Conservation (phyloP, 768 basidiomycete genomes). For the Tylopilus plumbeoviolaceoides region DNA sequence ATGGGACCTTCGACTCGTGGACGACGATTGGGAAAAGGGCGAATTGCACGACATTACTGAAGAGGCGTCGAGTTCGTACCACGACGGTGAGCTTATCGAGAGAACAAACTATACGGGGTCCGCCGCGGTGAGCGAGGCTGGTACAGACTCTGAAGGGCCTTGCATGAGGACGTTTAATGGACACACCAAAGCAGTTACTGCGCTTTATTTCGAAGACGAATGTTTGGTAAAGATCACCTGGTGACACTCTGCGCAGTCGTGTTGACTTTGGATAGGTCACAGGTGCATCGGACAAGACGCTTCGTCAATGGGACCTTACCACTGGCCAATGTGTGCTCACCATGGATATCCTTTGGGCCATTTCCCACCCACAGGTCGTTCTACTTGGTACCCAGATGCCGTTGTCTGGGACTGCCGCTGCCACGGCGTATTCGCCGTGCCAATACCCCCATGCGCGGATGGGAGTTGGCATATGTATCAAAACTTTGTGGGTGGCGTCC, state of each 20-base stretch:
- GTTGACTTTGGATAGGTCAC: constrained; percentile 64
- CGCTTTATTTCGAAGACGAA: constrained; percentile 93
- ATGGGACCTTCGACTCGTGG: constrained; percentile 89
- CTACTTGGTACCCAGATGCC: constrained; percentile 38
- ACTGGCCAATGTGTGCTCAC: constrained; percentile 99
- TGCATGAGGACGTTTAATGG: constrained; percentile 82
- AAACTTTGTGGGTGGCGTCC: constrained; percentile 96
- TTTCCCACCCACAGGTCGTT: constrained; percentile 74
- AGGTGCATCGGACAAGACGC: constrained; percentile 95
- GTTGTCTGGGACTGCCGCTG: constrained; percentile 51
- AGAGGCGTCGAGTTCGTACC: constrained; percentile 44
- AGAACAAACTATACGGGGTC: constrained; percentile 40
- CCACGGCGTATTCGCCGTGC: constrained; percentile 71
- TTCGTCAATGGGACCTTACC: constrained; percentile 96
- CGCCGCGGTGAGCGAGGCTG: constrained; percentile 34
- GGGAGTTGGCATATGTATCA: constrained; percentile 94
- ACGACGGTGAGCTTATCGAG: constrained; percentile 37
- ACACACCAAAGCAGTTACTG: constrained; percentile 88
- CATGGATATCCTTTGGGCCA: constrained; percentile 99
- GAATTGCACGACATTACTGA: constrained; percentile 60
- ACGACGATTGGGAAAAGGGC: constrained; percentile 59
- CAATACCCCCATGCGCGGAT: constrained; percentile 84
- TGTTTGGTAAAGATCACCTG: constrained; percentile 61
- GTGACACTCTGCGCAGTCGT: background rate
- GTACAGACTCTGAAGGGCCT: constrained; percentile 41